Conservation (phyloP, 225 moss, liverwort and hornwort genomes). For the Ulota crispa region DNA sequence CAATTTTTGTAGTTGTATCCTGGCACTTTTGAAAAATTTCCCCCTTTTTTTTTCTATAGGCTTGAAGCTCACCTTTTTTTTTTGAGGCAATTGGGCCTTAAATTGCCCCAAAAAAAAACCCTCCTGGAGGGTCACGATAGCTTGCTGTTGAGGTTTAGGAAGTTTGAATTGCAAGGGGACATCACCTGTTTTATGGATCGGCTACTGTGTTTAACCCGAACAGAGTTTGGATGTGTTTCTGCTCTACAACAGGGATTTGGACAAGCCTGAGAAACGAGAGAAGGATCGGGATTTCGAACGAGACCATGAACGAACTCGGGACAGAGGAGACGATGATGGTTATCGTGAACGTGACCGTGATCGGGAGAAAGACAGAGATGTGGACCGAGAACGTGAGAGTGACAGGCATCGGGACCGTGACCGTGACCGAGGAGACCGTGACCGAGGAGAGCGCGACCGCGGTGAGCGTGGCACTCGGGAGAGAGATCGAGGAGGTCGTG, state of each 20-base stretch:
- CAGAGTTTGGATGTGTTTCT: neutral
- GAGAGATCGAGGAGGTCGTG: conserved; percentile 75
- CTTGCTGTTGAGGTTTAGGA: neutral
- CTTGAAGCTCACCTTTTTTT: too few relatives aligned
- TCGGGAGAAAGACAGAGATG: conserved; percentile 65
- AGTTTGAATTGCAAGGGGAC: neutral
- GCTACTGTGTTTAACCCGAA: neutral
- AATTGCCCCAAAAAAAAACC: too few relatives aligned
- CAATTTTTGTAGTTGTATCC: too few relatives aligned
- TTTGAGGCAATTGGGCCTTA: too few relatives aligned
- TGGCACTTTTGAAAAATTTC: too few relatives aligned
- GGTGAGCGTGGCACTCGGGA: conserved; percentile 60
- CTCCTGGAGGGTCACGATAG: neutral
- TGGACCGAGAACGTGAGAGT: conserved; percentile 68
- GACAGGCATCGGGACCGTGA: conserved; percentile 63
- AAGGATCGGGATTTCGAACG: conserved; percentile 82
- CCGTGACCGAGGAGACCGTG: conserved; percentile 47
- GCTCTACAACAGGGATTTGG: conserved; percentile 63
- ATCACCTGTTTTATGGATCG: neutral
- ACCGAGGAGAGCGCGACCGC: conserved; percentile 28
- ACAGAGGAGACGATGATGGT: conserved; percentile 64
- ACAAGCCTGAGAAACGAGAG: conserved; percentile 75
- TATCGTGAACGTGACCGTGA: conserved; percentile 84
- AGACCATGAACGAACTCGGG: conserved; percentile 74
- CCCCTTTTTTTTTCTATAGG: too few relatives aligned